Evolutionary conservation across 768 basidiomycete species (phyloP).

Genomic region (Termitomyces sp.): DNA sequence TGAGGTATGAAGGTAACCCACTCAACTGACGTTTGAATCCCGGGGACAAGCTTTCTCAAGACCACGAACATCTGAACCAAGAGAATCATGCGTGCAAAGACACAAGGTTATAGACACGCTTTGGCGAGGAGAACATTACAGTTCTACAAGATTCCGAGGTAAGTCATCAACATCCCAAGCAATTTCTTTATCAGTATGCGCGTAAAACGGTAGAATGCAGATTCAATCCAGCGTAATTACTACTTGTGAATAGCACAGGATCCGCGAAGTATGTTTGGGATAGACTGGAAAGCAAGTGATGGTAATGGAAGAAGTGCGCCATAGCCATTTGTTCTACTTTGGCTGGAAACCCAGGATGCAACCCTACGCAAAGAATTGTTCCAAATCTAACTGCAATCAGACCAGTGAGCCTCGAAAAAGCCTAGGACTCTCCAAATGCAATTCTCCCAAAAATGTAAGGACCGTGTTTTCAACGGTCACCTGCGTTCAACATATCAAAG

Average conservation of each 20-base stretch:
- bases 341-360: neutral
- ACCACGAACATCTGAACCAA: neutral
- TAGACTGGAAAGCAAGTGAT: neutral
- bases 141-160: too few species aligned
- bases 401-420: neutral
- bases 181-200: too few species aligned
- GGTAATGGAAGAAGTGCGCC: neutral
- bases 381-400: neutral
- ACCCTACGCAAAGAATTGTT: neutral
- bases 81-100: neutral
- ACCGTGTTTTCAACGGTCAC: too few species aligned
- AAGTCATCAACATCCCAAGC: too few species aligned
- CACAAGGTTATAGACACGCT: neutral
- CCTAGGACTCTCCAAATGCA: neutral
- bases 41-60: neutral
- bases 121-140: too few species aligned
- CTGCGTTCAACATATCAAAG: too few species aligned
- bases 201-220: too few species aligned
- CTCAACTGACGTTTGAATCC: neutral
- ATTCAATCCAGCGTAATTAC: too few species aligned
- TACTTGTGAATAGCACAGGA: too few species aligned
- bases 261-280: too few species aligned
- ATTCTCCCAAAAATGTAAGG: neutral
- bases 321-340: neutral
- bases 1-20: conserved; percentile 1